phyloP scores from a whole-genome alignment of 108 stramenopile genomes.

The Skeletonema tropicum region DNA sequence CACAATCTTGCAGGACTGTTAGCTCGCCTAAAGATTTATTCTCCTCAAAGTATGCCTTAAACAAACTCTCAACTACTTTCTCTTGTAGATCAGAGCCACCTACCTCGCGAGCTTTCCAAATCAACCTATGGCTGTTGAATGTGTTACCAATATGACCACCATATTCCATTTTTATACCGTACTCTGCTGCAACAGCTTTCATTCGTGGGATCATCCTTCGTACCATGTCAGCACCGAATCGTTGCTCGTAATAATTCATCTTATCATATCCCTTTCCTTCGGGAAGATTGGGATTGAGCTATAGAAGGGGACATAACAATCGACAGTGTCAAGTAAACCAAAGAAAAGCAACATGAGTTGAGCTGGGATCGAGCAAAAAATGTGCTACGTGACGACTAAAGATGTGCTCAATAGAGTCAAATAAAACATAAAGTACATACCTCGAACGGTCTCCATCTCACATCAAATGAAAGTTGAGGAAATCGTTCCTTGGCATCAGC shows the following conservation, averaged over 20 bases:
- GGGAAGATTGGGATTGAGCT: slow-evolving; percentile 40
- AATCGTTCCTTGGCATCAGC: slow-evolving; percentile 16
- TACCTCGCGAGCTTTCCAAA: slow-evolving; percentile 49
- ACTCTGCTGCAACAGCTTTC: slow-evolving; percentile 38
- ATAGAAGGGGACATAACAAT: no score
- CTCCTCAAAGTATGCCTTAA: slow-evolving; percentile 51
- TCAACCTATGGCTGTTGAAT: slow-evolving; percentile 48
- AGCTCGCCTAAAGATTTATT: slow-evolving; percentile 41
- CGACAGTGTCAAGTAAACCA: background rate
- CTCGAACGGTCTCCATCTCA: slow-evolving; percentile 50
- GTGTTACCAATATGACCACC: slow-evolving; percentile 48
- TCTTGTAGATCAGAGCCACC: slow-evolving; percentile 49
- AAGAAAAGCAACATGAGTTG: no score
- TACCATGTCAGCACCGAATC: slow-evolving; percentile 35
- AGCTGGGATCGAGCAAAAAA: no score
- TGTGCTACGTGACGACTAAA: no score
- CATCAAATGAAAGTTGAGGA: slow-evolving; percentile 38
- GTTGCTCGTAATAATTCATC: slow-evolving; percentile 42
- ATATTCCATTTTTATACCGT: slow-evolving; percentile 47
- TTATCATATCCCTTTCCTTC: slow-evolving; percentile 38
- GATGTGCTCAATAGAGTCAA: no score
- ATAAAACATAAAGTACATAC: no score
- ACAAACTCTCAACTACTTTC: slow-evolving; percentile 42
- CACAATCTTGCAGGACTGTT: slow-evolving; percentile 39
- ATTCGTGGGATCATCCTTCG: slow-evolving; percentile 45